Evolutionary conservation across 176 grass and related monocot genomes (phyloP).

Genomic region (Juncus inflexus): DNA sequence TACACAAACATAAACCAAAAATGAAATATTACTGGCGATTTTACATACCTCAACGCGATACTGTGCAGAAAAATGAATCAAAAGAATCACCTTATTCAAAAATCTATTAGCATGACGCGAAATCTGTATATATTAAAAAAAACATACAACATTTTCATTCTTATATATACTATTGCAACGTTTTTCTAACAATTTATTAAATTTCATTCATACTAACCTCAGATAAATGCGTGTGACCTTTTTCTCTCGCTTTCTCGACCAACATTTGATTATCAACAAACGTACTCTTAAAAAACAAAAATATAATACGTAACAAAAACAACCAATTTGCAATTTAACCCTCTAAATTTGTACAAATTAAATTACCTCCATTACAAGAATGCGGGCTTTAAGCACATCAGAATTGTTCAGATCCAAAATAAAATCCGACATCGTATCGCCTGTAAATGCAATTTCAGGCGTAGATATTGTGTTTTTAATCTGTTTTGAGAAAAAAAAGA

Average conservation of each 20-base stretch:
- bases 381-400: slow-evolving; percentile 55
- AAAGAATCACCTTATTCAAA: slow-evolving; percentile 78
- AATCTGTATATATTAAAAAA: slow-evolving; percentile 51
- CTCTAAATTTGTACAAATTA: neutral
- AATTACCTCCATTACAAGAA: slow-evolving; percentile 72
- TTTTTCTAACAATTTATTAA: neutral
- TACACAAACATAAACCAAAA: too few species aligned
- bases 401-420: slow-evolving; percentile 75
- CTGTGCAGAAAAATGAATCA: slow-evolving; percentile 85
- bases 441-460: slow-evolving; percentile 91
- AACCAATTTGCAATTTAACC: neutral
- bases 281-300: slow-evolving; percentile 39
- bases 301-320: too few species aligned
- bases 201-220: slow-evolving; percentile 48
- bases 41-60: slow-evolving; percentile 59
- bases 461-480: slow-evolving; percentile 59
- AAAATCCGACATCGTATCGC: slow-evolving; percentile 92
- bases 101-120: slow-evolving; percentile 46
- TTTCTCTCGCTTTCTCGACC: slow-evolving; percentile 70
- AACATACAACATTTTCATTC: neutral
- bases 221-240: slow-evolving; percentile 73
- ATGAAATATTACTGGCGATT: neutral
- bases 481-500: slow-evolving; percentile 24
- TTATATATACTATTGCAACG: neutral
- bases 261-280: slow-evolving; percentile 64